Evolutionary conservation across 2,329 filamentous ascomycete species (phyloP), one percentile per base, ranked within the genome.

Genomic region (Diaporthe sp.): DNA sequence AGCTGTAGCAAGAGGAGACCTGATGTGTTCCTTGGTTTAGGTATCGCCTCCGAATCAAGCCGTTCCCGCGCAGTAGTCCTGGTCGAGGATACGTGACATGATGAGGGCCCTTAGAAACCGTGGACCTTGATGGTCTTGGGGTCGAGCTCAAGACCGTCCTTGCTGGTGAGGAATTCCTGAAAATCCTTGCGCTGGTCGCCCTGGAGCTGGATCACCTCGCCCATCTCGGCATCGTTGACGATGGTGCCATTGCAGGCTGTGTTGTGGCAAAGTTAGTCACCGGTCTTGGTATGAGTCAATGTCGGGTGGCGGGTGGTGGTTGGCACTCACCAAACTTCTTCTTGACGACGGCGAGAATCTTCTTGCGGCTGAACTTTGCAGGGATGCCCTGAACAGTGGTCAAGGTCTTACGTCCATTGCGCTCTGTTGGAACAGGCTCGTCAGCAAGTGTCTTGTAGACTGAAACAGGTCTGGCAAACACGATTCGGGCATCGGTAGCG

Each of bases 321-420:
- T 71, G 49, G 75, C 22, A 83, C 92, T 78, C 90, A 95, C 94
- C 94, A 84, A 98, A 98, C 86, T 98, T 97, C 92, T 98, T 98
- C 93, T 98, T 98, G 91, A 98, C 98, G 88, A 98, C 96, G 91
- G 98, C 98, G 84, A 99, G 93, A 86, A 99, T 98, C 90, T 98
- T 98, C 93, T 98, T 98, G 88, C 97, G 95, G 89, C 98, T 96
- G 85, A 98, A 98, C 86, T 98, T 98, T 90, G 97, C 97, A 79
- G 97, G 96, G 83, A 99, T 93, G 88, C 97, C 97, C 92, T 98
- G 96, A 84, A 99, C 96, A 83, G 97, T 99, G 83, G 97, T 99
- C 94, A 99, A 92, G 90, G 97, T 98, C 92, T 99, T 99, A 88
- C 97, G 97, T 93, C 97, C 97, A 98, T 99, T 99, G 90, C 97